Evolutionary conservation across 768 basidiomycete species (phyloP).

Genomic region (Polyporus arcularius): DNA sequence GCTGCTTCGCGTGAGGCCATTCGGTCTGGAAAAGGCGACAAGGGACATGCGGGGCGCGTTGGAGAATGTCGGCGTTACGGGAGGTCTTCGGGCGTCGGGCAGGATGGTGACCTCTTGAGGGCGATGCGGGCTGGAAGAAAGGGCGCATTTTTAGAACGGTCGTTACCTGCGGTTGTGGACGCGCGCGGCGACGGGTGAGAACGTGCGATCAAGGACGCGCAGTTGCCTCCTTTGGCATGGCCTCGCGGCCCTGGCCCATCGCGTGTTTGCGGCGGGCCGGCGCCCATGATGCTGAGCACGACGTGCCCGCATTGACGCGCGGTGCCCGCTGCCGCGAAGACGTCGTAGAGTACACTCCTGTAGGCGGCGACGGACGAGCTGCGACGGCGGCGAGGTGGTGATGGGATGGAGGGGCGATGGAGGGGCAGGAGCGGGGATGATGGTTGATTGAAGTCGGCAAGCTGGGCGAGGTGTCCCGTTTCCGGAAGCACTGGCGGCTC

Average conservation of each 20-base stretch:
- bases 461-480: conserved; percentile 7
- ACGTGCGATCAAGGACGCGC: background rate
- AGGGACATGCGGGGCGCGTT: background rate
- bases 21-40: conserved; percentile 8
- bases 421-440: conserved; percentile 5
- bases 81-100: conserved; percentile 12
- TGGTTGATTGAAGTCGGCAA: conserved; percentile 14
- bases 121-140: too few species aligned
- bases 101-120: background rate
- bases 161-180: background rate
- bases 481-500: conserved; percentile 11
- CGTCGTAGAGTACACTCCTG: background rate
- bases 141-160: background rate
- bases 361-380: background rate
- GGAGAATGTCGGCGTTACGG: conserved; percentile 15
- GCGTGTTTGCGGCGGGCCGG: background rate
- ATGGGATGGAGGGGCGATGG: background rate
- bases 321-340: background rate
- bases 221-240: background rate
- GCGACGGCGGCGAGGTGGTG: background rate
- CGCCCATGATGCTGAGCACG: background rate
- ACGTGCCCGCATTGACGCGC: background rate
- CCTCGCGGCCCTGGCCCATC: background rate
- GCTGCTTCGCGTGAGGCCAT: conserved; percentile 14
- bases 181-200: background rate